Evolutionary conservation across 139 green algal genomes (phyloP), one percentile per base, ranked within the genome.

Genomic region (Chlorokybus atmophyticus): DNA sequence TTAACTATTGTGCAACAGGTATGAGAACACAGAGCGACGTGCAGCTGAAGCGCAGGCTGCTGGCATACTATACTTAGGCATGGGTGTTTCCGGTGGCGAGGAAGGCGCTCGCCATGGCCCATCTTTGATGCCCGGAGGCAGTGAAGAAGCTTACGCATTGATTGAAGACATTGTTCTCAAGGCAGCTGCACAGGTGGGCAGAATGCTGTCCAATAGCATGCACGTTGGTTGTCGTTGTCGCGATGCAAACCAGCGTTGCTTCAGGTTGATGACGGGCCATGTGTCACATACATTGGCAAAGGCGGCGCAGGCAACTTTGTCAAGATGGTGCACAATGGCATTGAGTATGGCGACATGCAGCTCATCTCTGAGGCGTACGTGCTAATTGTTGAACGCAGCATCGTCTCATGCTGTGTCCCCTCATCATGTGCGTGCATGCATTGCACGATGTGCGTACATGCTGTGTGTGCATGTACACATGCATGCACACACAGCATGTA

Each of bases 251-350:
- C 51, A 54, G 26, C 51, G 68, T n/a, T n/a, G n/a, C n/a, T n/a
- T n/a, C n/a, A n/a, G n/a, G 92, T 95, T 24, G 79, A 97, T 44
- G 81, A 93, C 61, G 88, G 89, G 8, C 77, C 91, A 0, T 96
- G 90, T 64, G 86, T 94, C 1, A 97, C 80, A 35, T 90, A 93
- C 75, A 77, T 95, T 35, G 87, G 87, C n/a, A 57, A 71, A 1
- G 87, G 87, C 29, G 86, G 85, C 39, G 53, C 85, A 3, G 92
- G 92, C 47, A 97, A 99, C 79, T 99, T 88, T 57, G 92, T 99
- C 6, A 99, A 99, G 84, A 98, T 98, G 92, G 87, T 99, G 57
- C 92, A 99, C 84, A 99, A 99, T 68, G 92, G 92, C 67, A 99
- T 99, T 64, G 92, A 99, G 83, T 99, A 99, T 62, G 92, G 91